Evolutionary conservation across 1,139 yeast genomes (phyloP).

Genomic region (Blastobotrys persicus): DNA sequence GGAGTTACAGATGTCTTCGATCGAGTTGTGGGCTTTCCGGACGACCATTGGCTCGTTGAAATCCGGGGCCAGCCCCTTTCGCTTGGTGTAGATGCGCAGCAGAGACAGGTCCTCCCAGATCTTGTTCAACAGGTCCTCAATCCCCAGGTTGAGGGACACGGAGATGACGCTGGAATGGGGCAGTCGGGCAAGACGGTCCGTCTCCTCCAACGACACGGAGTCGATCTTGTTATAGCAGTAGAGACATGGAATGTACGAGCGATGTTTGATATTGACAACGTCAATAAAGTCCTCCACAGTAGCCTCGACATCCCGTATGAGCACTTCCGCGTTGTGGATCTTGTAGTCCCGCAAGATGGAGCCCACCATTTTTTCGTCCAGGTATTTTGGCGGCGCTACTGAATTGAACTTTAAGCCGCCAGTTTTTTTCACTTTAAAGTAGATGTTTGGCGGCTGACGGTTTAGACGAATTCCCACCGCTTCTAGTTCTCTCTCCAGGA

Average conservation of each 20-base stretch:
- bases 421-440: slow-evolving; percentile 73
- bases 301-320: slow-evolving; percentile 82
- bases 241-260: slow-evolving; percentile 85
- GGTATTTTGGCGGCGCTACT: slow-evolving; percentile 74
- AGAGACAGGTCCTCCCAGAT: slow-evolving; percentile 88
- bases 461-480: slow-evolving; percentile 91
- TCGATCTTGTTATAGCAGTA: slow-evolving; percentile 95
- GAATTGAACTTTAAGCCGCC: slow-evolving; percentile 89
- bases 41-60: slow-evolving; percentile 91
- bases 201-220: slow-evolving; percentile 92
- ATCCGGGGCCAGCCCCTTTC: slow-evolving; percentile 77
- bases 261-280: slow-evolving; percentile 79
- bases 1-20: slow-evolving; percentile 86
- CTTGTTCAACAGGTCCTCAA: slow-evolving; percentile 83
- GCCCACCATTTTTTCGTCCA: slow-evolving; percentile 77
- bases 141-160: slow-evolving; percentile 81
- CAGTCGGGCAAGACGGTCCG: slow-evolving; percentile 84
- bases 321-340: slow-evolving; percentile 89
- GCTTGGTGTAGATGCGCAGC: slow-evolving; percentile 79
- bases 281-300: slow-evolving; percentile 95
- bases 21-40: slow-evolving; percentile 64
- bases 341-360: slow-evolving; percentile 81
- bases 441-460: slow-evolving; percentile 75
- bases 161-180: slow-evolving; percentile 94
- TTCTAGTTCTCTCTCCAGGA: slow-evolving; percentile 85